Base-by-base conservation (phyloP, 2,329 filamentous ascomycete species). In the Achaetomium macrosporum region DNA sequence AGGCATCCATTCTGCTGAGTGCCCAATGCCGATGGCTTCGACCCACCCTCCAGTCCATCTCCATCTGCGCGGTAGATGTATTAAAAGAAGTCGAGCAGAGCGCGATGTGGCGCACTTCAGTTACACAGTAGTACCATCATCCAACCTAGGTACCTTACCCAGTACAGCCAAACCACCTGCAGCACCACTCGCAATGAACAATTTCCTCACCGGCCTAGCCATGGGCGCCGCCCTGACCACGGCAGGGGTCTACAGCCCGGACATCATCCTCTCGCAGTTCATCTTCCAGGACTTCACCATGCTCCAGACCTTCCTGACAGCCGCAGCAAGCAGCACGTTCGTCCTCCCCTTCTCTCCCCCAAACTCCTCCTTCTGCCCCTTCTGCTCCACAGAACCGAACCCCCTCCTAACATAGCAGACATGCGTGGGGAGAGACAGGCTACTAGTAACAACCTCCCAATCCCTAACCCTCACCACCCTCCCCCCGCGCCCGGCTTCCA, bases 211-310 rank as follows among this genome's bases (percentile, higher is more conserved):
- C 1, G 84, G 84, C 20, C 75, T 74, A 39, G 72, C 76, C 42
- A 86, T 87, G 59, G 84, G 84, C 43, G 78, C 78, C 11, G 79
- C 82, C 51, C 73, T 86, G 41, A 73, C 79, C 31, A 76, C 75
- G 3, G 75, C 83, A 1, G 83, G 82, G 30, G 79, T 87, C 51
- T 78, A 79, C 61, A 71, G 77, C 36, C 83, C 84, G 0, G 69
- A 75, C 0, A 73, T 84, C 43, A 83, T 88, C 59, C 66, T 81
- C 52, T 69, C 73, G 9, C 84, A 87, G 69, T 76, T 87, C 69
- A 73, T 71, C 20, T 70, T 85, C 42, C 68, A 75, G 44, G 76
- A 84, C 63, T 85, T 78, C 67, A 81, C 83, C 64, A 87, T 87
- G 83, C 64, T 84, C 30, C 77, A 85, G 66, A 74, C 76, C 10